A percentile compares a stretch with the other conserved stretches of the same genome.
Evolutionary conservation across 257 asterid species (phyloP).

Genomic region (Rehmannia glutinosa): DNA sequence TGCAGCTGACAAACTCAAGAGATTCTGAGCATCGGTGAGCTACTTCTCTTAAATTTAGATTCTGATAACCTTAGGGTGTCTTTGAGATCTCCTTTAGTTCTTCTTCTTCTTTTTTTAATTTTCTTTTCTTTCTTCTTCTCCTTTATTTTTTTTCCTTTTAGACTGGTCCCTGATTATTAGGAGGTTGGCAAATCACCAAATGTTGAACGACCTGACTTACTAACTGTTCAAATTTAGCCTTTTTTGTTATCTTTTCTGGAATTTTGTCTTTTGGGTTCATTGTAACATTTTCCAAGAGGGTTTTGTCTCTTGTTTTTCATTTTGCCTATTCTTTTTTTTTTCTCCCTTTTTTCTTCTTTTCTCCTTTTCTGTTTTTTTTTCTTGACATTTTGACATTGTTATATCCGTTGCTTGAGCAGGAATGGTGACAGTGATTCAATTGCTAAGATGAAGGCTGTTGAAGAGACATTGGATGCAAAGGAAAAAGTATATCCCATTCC

Average conservation of each 20-base stretch:
- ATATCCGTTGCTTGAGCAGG: conserved; percentile 39
- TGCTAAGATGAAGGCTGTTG: conserved; percentile 82
- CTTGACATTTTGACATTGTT: neutral
- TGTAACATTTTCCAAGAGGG: neutral
- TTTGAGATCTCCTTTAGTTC: neutral
- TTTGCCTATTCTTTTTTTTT: neutral
- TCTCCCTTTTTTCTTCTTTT: neutral
- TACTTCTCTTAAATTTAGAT: neutral
- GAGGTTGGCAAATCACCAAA: neutral
- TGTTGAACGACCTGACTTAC: neutral
- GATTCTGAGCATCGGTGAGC: conserved; percentile 60
- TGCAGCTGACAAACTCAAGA: conserved; percentile 60
- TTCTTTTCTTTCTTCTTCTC: neutral
- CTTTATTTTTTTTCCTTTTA: neutral
- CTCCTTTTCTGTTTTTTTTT: neutral
- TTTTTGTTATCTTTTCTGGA: neutral
- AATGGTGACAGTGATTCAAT: conserved; percentile 61
- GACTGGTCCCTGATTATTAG: neutral
- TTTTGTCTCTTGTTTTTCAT: neutral
- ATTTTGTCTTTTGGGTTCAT: neutral
- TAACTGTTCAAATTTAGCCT: neutral
- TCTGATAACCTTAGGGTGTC: neutral
- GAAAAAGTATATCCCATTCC: conserved; percentile 46
- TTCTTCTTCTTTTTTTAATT: neutral
- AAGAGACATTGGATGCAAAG: conserved; percentile 72